Percentiles rank a stretch among this genome's conserved stretches.
Evolutionary conservation across 1,284 basidiomycete species (phyloP).

Genomic region (Serendipita sp.): DNA sequence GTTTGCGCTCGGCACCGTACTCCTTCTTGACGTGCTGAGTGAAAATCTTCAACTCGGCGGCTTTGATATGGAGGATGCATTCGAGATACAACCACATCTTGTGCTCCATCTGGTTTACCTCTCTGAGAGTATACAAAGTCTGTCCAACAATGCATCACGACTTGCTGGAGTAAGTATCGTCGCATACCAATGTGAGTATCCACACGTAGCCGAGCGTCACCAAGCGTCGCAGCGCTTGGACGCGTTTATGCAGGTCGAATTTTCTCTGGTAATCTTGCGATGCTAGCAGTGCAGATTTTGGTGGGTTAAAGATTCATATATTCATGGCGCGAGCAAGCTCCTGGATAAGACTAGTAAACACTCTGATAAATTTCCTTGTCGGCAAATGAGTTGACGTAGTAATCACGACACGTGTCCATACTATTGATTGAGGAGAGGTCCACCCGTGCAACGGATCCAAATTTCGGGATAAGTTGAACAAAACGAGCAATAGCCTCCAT

Average conservation of each 20-base stretch:
- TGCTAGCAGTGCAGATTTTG: background rate
- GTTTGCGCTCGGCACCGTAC: conserved; percentile 25
- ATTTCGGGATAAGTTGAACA: background rate
- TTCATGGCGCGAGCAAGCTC: too few relatives aligned
- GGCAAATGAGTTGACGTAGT: background rate
- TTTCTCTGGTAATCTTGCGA: background rate
- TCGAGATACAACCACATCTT: conserved; percentile 89
- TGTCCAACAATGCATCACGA: conserved; percentile 90
- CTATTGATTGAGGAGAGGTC: background rate
- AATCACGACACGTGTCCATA: background rate
- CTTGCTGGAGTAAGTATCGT: conserved; percentile 94
- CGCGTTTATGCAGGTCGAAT: background rate
- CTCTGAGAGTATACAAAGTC: conserved; percentile 75
- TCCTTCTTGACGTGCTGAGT: conserved; percentile 47
- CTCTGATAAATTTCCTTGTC: background rate
- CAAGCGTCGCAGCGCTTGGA: conserved; percentile 29
- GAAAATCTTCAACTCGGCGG: conserved; percentile 49
- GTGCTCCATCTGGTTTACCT: conserved; percentile 93
- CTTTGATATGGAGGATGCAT: conserved; percentile 76
- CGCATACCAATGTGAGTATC: conserved; percentile 81
- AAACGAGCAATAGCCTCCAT: background rate
- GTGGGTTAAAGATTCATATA: too few relatives aligned
- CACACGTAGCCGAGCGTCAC: conserved; percentile 95
- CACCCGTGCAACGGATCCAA: background rate
- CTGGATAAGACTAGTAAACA: background rate